These are phyloP conservation scores for Ogataea hybrid DNA, from an alignment of 1,139 yeast genomes.

Conservation along the genomic window DNA sequence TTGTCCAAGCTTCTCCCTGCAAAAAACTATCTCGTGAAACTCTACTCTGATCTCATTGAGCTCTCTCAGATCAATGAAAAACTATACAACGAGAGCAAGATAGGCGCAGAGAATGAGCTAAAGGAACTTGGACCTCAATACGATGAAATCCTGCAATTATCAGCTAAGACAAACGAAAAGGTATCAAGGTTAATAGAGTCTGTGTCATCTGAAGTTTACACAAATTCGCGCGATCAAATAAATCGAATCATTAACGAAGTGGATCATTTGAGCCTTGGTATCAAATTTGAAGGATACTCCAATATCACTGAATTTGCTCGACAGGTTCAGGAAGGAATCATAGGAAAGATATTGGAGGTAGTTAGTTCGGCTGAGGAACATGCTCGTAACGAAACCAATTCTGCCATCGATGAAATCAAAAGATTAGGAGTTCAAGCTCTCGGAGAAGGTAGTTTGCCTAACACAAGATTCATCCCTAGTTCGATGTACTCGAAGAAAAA, in stretches of 20 bases:
- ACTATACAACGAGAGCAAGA: slow-evolving; percentile 49
- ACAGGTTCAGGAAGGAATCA: slow-evolving; percentile 66
- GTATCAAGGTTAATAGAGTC: slow-evolving; percentile 64
- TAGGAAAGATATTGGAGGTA: slow-evolving; percentile 60
- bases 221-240: slow-evolving; percentile 56
- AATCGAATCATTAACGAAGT: slow-evolving; percentile 51
- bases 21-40: slow-evolving; percentile 71
- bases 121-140: slow-evolving; percentile 62
- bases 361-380: slow-evolving; percentile 63
- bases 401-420: slow-evolving; percentile 61
- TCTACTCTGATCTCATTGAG: slow-evolving; percentile 61
- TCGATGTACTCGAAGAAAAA: slow-evolving; percentile 80
- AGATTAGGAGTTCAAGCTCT: slow-evolving; percentile 57
- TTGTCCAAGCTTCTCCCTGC: slow-evolving; percentile 91
- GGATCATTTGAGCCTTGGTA: slow-evolving; percentile 39
- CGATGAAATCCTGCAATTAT: slow-evolving; percentile 51
- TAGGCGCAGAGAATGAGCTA: slow-evolving; percentile 46
- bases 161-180: slow-evolving; percentile 54
- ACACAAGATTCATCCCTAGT: slow-evolving; percentile 69
- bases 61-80: slow-evolving; percentile 62
- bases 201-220: slow-evolving; percentile 57
- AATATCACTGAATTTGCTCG: slow-evolving; percentile 68
- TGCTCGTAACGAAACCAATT: slow-evolving; percentile 61
- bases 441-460: slow-evolving; percentile 58
- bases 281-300: slow-evolving; percentile 62